phyloP scores from a whole-genome alignment of 2,329 filamentous ascomycete genomes.

The Fusarium avenaceum region DNA sequence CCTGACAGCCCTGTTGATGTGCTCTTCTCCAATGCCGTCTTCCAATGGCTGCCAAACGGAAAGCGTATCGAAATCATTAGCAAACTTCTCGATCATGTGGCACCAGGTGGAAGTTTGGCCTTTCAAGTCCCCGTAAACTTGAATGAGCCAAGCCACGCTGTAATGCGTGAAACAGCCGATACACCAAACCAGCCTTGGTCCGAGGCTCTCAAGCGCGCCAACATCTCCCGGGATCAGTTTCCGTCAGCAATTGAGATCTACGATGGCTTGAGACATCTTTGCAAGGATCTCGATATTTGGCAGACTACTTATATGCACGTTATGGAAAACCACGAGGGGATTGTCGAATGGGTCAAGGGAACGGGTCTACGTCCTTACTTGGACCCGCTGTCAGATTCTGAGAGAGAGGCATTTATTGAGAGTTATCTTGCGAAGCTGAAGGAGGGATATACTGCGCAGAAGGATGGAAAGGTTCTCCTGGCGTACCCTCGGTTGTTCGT shows the following conservation, averaged over 20 bases:
- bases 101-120: constrained; percentile 63
- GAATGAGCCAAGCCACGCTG: constrained; percentile 60
- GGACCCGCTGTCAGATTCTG: constrained; percentile 58
- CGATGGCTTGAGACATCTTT: constrained; percentile 61
- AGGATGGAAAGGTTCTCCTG: constrained; percentile 67
- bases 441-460: constrained; percentile 58
- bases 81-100: constrained; percentile 57
- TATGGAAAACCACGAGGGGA: constrained; percentile 61
- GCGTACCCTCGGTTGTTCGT: constrained; percentile 70
- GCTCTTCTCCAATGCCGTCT: constrained; percentile 69
- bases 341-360: constrained; percentile 72
- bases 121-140: constrained; percentile 66
- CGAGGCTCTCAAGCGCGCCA: constrained; percentile 45
- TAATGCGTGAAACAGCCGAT: constrained; percentile 60
- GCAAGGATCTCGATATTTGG: constrained; percentile 64
- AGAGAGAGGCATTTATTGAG: constrained; percentile 59
- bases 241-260: constrained; percentile 63
- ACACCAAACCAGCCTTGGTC: constrained; percentile 58
- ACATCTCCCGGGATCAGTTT: constrained; percentile 61
- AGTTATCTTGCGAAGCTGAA: constrained; percentile 62
- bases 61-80: constrained; percentile 61
- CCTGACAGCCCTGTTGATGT: constrained; percentile 56
- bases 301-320: constrained; percentile 67
- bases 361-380: constrained; percentile 69
- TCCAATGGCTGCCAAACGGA: constrained; percentile 66